Evolutionary conservation across 352 stramenopile species (phyloP), one percentile per base, ranked within the genome.

Genomic region (Phytophthora rubi): DNA sequence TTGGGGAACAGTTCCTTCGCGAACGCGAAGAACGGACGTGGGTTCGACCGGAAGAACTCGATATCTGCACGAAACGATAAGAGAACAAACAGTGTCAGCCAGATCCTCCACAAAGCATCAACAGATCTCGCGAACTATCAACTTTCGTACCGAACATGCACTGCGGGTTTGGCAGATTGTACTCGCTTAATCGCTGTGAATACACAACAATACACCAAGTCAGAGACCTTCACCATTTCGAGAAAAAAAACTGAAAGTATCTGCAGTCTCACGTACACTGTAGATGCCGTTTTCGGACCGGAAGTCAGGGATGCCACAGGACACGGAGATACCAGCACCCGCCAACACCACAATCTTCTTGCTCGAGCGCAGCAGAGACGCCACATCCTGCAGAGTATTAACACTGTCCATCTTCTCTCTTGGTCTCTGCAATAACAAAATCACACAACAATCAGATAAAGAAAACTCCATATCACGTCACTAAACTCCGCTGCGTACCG

Each of bases 241-340:
- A 21, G 18, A 26, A 28, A 1, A 28, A 39, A 6, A 3, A 26
- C 15, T 2, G n/a, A 5, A 28, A 33, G 16, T 32, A 52, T 33
- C 65, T 12, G 10, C 35, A 42, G 12, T 10, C 55, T 21, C 6
- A 92, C 87, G 60, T 85, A 96, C 88, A 42, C 81, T 94, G 73
- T 97, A 97, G 52, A 97, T 97, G 59, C 91, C 91, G 60, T 95
- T 95, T 61, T 96, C 85, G 4, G 94, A 98, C 16, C 98, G 95
- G 76, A 99, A 99, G 72, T 99, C 98, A 0, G 98, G 98, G 70
- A 99, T 99, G 16, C 98, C 98, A 65, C 96, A 98, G 6, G 92
- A 98, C 12, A 98, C 96, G 8, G 88, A 98, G 58, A 99, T 98
- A n/a, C 97, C 97, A 9, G 97, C 97, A 18, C 97, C 97, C 21